Conservation (phyloP, 495 filamentous ascomycete species). For the Aspergillus steynii region DNA sequence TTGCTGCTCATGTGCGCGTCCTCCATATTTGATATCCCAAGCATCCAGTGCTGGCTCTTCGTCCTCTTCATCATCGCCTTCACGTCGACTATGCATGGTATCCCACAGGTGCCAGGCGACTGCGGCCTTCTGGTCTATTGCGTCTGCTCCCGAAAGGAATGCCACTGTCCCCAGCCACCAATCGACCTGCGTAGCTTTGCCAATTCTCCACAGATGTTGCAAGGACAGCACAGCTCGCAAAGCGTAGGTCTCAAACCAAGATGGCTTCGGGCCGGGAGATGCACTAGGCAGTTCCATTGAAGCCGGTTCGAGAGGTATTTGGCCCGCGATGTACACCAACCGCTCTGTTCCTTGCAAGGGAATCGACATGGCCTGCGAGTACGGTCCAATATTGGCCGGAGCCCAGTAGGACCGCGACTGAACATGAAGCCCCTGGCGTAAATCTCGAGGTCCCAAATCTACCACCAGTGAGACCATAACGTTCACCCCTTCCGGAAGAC, state of each 20-base stretch:
- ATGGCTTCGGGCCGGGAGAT: slow-evolving; percentile 8
- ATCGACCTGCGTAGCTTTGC: slow-evolving; percentile 64
- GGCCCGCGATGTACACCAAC: slow-evolving; percentile 73
- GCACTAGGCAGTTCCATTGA: slow-evolving; percentile 61
- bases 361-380: slow-evolving; percentile 81
- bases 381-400: slow-evolving; percentile 95
- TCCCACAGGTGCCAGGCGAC: slow-evolving; percentile 54
- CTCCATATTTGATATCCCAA: slow-evolving; percentile 69
- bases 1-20: slow-evolving; percentile 25
- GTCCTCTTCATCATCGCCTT: slow-evolving; percentile 32
- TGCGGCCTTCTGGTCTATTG: slow-evolving; percentile 35
- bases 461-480: slow-evolving; percentile 62
- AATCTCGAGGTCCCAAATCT: slow-evolving; percentile 31
- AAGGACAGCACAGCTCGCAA: slow-evolving; percentile 64
- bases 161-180: slow-evolving; percentile 75
- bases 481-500: slow-evolving; percentile 55
- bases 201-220: slow-evolving; percentile 91
- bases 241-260: slow-evolving; percentile 35
- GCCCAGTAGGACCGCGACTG: slow-evolving; percentile 97
- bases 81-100: slow-evolving; percentile 40
- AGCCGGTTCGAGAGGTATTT: slow-evolving; percentile 85
- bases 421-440: slow-evolving; percentile 73
- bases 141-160: slow-evolving; percentile 54
- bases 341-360: slow-evolving; percentile 38
- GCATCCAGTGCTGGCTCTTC: slow-evolving; percentile 61